Conservation (phyloP, 1,284 basidiomycete species). For the Irpex sp. region DNA sequence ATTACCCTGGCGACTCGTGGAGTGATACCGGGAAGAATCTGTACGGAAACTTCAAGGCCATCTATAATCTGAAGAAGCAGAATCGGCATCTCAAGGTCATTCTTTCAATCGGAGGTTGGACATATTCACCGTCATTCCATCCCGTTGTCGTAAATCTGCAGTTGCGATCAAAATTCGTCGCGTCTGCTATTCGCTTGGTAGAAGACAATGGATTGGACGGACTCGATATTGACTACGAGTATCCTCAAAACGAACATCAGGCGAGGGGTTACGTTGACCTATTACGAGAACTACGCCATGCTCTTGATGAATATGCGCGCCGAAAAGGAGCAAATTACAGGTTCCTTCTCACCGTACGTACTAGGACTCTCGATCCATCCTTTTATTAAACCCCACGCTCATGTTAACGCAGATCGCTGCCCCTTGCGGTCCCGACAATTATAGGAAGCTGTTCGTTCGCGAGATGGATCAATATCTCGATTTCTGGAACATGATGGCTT, state of each 20-base stretch:
- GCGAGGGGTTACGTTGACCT: constrained; percentile 73
- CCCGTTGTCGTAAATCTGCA: constrained; percentile 65
- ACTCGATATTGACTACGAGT: constrained; percentile 84
- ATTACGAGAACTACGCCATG: constrained; percentile 65
- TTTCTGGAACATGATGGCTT: constrained; percentile 98
- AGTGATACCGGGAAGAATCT: constrained; percentile 82
- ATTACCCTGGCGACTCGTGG: constrained; percentile 87
- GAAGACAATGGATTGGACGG: constrained; percentile 72
- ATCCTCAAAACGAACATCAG: constrained; percentile 68
- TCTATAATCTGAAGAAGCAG: constrained; percentile 86
- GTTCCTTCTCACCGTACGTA: constrained; percentile 72
- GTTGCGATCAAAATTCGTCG: constrained; percentile 74
- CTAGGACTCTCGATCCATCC: not conserved
- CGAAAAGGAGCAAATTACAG: constrained; percentile 56
- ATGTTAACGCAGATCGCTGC: constrained; percentile 68
- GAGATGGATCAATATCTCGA: constrained; percentile 90
- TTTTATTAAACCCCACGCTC: constrained; percentile 3
- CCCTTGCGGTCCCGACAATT: constrained; percentile 89
- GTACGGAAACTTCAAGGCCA: constrained; percentile 93
- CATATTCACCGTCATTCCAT: constrained; percentile 79
- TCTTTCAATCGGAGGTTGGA: constrained; percentile 90
- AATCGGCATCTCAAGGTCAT: constrained; percentile 85
- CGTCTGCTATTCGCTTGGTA: constrained; percentile 73
- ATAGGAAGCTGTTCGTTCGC: constrained; percentile 69
- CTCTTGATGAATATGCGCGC: constrained; percentile 63